A percentile compares a stretch with the other conserved stretches of the same genome.
Conservation (phyloP, 108 stramenopile species). For the Pseudonitzschia delicatissima region DNA sequence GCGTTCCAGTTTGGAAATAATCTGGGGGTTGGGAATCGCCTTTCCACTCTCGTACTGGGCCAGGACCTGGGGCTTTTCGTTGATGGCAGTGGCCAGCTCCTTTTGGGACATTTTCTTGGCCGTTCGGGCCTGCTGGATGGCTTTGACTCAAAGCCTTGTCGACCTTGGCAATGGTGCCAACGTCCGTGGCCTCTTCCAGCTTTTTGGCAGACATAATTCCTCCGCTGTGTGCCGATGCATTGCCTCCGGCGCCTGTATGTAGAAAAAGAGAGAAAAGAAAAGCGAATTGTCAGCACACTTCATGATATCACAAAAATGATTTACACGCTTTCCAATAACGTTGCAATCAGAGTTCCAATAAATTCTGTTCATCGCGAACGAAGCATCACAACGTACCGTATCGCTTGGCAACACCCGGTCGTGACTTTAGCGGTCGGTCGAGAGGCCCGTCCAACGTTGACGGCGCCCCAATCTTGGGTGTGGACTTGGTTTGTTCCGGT, state of each 20-base stretch:
- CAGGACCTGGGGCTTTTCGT: constrained; percentile 97
- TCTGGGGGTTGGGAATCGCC: constrained; percentile 94
- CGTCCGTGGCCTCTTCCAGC: constrained; percentile 93
- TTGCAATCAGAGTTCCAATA: no score
- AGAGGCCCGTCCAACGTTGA: constrained; percentile 68
- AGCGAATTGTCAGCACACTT: constrained; percentile 68
- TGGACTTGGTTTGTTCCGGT: constrained; percentile 35
- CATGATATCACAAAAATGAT: no score
- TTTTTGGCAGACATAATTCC: constrained; percentile 58
- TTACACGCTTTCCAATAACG: no score
- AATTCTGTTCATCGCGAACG: no score
- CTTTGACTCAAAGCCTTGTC: constrained; percentile 87
- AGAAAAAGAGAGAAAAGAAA: constrained; percentile 55
- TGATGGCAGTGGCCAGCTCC: constrained; percentile 93
- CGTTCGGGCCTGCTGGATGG: constrained; percentile 93
- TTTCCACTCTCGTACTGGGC: constrained; percentile 95
- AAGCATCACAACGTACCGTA: no score
- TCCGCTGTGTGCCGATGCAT: constrained; percentile 83
- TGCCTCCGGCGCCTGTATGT: constrained; percentile 81
- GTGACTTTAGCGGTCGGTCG: constrained; percentile 31
- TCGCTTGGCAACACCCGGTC: constrained; percentile 54
- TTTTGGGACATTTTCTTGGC: constrained; percentile 98
- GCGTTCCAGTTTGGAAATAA: constrained; percentile 92
- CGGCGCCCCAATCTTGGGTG: constrained; percentile 84
- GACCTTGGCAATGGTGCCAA: constrained; percentile 81